Conservation (phyloP, 352 stramenopile genomes). For the Pythium myriotylum region DNA sequence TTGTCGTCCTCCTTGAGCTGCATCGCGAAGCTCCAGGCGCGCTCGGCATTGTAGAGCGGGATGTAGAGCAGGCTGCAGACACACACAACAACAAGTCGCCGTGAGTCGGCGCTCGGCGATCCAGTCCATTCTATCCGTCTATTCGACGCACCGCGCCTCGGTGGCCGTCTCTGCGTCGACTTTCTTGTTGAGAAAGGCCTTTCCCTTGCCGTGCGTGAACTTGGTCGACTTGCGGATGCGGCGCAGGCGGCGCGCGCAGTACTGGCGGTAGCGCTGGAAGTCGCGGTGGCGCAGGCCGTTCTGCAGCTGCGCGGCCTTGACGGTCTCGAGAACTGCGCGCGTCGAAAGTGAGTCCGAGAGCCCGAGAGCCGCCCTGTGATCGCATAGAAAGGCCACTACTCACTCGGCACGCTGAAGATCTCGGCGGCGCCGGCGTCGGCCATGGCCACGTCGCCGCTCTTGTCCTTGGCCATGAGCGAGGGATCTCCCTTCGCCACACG, state of each 20-base stretch:
- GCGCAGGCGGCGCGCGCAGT: constrained; percentile 85
- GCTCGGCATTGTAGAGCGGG: constrained; percentile 90
- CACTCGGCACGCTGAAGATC: constrained; percentile 37
- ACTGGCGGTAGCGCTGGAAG: constrained; percentile 92
- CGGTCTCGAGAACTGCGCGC: constrained; percentile 74
- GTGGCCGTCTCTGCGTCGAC: constrained; percentile 78
- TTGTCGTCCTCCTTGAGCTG: constrained; percentile 90
- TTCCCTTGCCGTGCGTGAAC: constrained; percentile 89
- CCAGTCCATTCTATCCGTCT: too few species aligned
- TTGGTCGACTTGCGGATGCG: constrained; percentile 88
- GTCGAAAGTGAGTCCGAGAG: not conserved
- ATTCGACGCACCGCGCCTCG: constrained; percentile 48
- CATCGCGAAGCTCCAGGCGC: constrained; percentile 91
- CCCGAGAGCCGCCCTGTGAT: too few species aligned
- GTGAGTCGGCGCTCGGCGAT: too few species aligned
- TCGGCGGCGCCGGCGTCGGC: constrained; percentile 26
- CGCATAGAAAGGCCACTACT: constrained; percentile 5
- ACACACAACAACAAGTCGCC: not conserved
- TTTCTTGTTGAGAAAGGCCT: constrained; percentile 82
- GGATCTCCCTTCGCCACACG: constrained; percentile 20
- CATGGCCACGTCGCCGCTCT: constrained; percentile 32
- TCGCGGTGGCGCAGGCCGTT: constrained; percentile 90
- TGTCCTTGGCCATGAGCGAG: constrained; percentile 31
- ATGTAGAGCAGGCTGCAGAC: constrained; percentile 70
- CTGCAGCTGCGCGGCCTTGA: constrained; percentile 89